phyloP scores from a whole-genome alignment of 2,329 filamentous ascomycete genomes.

The Monosporascus ibericus region DNA sequence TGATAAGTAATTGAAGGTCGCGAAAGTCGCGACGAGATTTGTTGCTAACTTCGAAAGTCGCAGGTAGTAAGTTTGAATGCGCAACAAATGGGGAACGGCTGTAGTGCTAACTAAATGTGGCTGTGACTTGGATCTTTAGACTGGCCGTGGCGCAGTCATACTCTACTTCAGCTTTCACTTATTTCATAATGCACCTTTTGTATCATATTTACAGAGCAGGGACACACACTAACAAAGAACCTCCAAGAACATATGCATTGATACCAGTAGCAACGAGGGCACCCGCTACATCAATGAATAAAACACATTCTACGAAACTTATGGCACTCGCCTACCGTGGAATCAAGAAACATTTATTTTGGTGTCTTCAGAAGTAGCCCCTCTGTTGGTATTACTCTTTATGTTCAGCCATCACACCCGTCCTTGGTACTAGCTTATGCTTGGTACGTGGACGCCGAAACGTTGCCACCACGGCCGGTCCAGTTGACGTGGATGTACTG shows the following conservation, averaged over 20 bases:
- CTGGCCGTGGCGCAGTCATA: too few relatives aligned
- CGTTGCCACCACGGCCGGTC: constrained; percentile 95
- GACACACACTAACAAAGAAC: too few relatives aligned
- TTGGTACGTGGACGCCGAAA: constrained; percentile 95
- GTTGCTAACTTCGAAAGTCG: too few relatives aligned
- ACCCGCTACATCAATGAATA: too few relatives aligned
- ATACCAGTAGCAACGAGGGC: too few relatives aligned
- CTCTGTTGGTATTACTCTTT: neutral
- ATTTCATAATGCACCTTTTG: too few relatives aligned
- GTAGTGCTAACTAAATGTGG: too few relatives aligned
- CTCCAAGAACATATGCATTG: too few relatives aligned
- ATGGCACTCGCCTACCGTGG: too few relatives aligned
- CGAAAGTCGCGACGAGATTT: neutral
- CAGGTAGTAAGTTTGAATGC: neutral
- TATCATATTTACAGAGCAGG: too few relatives aligned
- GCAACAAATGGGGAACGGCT: neutral
- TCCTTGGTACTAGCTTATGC: constrained; percentile 51
- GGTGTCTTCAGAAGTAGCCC: neutral
- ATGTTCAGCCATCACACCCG: neutral
- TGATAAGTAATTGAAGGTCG: neutral
- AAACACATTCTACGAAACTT: too few relatives aligned
- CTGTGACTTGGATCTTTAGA: neutral
- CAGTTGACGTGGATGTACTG: constrained; percentile 98
- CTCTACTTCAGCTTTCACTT: too few relatives aligned
- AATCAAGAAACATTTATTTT: neutral